Evolutionary conservation across 2,329 filamentous ascomycete species (phyloP), one percentile per base, ranked within the genome.

Genomic region (Epichloe bromicola): DNA sequence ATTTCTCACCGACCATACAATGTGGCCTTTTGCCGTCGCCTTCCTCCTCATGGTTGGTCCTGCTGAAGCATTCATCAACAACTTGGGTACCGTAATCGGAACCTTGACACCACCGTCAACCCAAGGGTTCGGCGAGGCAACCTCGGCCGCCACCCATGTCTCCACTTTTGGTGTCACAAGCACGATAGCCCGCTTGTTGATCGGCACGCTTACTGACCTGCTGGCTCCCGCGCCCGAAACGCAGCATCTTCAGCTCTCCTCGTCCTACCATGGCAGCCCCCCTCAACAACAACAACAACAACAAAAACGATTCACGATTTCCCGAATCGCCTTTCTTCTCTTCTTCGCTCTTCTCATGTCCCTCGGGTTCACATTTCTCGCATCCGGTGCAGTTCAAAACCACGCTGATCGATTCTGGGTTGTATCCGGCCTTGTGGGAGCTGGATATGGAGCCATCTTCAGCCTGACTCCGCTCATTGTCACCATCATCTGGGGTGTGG

Each of bases 61-160:
- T 0, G 91, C 90, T n/a, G 93, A 98, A 68, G 87, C 91, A 11
- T 98, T 96, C 65, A 89, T 97, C 69, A 98, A 97, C 70, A 98
- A 97, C 60, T 73, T 98, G 10, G 93, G 93, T 37, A 96, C 90
- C 23, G 84, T 98, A 54, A 90, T 97, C 59, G 85, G 86, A 58
- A 95, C 91, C 0, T 74, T 96, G 3, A 87, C 86, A 43, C 78
- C 77, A 14, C 82, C 80, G 17, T 65, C 70, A 6, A 63, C 74
- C 17, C 65, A 70, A 44, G 64, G 67, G 46, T 58, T 64, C 3
- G 63, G 70, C 49, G 56, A 60, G 19, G 65, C 72, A 58, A 80
- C 84, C 46, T 78, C 86, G 47, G 76, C 86, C 39, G 81, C 89
- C 51, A 96, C 89, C 0, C 93, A 98, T 61, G 90, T 98, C 50